phyloP scores from a whole-genome alignment of 2,329 filamentous ascomycete genomes.

The Colletotrichum filicis region DNA sequence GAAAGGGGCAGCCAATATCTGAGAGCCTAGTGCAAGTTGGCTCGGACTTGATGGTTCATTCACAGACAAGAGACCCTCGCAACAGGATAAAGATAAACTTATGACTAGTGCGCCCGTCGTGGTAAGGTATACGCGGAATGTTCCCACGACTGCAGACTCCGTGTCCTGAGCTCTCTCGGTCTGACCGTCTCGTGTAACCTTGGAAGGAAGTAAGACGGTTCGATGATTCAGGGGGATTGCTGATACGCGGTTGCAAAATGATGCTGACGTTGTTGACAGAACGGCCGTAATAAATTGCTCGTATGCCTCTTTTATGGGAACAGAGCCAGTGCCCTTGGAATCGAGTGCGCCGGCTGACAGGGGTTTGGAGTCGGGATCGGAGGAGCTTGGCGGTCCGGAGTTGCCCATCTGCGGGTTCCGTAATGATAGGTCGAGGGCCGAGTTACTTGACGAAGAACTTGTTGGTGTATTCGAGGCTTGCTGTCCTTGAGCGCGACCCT shows the following conservation, averaged over 20 bases:
- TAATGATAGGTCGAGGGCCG: slow-evolving; percentile 50
- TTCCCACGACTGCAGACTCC: slow-evolving; percentile 47
- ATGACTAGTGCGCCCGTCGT: slow-evolving; percentile 65
- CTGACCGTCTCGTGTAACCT: slow-evolving; percentile 27
- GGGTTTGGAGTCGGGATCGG: slow-evolving; percentile 41
- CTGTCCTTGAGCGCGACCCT: slow-evolving; percentile 51
- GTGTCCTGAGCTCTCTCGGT: slow-evolving; percentile 11
- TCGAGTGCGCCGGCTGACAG: slow-evolving; percentile 41
- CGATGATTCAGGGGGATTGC: slow-evolving; percentile 65
- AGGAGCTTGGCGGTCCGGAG: slow-evolving; percentile 40
- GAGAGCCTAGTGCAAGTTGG: slow-evolving; percentile 52
- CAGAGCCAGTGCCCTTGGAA: slow-evolving; percentile 46
- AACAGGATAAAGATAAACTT: slow-evolving; percentile 58
- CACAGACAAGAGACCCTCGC: slow-evolving; percentile 58
- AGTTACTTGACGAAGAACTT: slow-evolving; percentile 56
- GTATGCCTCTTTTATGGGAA: slow-evolving; percentile 58
- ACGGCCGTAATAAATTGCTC: slow-evolving; percentile 66
- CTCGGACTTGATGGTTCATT: slow-evolving; percentile 55
- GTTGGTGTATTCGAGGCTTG: slow-evolving; percentile 57
- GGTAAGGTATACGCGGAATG: slow-evolving; percentile 65
- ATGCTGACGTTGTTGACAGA: slow-evolving; percentile 59
- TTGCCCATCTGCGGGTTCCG: slow-evolving; percentile 40
- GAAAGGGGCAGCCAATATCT: slow-evolving; percentile 65
- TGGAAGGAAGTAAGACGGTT: slow-evolving; percentile 56
- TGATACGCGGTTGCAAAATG: slow-evolving; percentile 59